These are phyloP conservation scores for Fusarium acutatum DNA, from an alignment of 2,329 filamentous ascomycete genomes.

Conservation along the genomic window DNA sequence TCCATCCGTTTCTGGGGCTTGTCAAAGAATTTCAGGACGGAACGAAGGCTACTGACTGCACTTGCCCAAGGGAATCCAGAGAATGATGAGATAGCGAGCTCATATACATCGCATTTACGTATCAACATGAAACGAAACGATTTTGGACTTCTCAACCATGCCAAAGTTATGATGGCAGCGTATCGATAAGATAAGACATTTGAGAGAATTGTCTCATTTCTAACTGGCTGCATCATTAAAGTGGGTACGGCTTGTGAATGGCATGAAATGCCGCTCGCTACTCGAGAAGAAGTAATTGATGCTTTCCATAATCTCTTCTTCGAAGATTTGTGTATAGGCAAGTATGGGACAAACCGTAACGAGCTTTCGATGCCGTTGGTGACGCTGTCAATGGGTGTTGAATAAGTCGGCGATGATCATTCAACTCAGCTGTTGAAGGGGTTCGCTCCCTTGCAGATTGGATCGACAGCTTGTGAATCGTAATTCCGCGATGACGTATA, in stretches of 20 bases:
- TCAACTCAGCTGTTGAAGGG: not conserved
- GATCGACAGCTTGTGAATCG: not conserved
- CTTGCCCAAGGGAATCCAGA: not conserved
- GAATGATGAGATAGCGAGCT: not conserved
- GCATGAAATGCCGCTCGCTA: not conserved
- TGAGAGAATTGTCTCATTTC: no score
- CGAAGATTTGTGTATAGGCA: not conserved
- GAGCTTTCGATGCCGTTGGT: not conserved
- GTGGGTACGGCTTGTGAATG: not conserved
- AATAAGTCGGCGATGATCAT: no score
- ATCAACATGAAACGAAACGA: not conserved
- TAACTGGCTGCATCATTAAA: not conserved
- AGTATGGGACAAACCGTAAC: rapidly evolving
- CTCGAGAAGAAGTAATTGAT: not conserved
- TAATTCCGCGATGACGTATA: not conserved
- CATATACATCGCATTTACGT: not conserved
- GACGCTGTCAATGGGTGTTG: not conserved
- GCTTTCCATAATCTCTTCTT: not conserved
- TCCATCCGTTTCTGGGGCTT: not conserved
- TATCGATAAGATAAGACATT: not conserved
- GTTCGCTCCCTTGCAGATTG: not conserved
- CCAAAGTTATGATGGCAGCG: not conserved
- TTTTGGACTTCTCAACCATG: not conserved
- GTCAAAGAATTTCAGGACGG: not conserved
- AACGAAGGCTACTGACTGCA: not conserved